Conservation (phyloP, 306 rosid genomes). For the Cyamopsis tetragonoloba region DNA sequence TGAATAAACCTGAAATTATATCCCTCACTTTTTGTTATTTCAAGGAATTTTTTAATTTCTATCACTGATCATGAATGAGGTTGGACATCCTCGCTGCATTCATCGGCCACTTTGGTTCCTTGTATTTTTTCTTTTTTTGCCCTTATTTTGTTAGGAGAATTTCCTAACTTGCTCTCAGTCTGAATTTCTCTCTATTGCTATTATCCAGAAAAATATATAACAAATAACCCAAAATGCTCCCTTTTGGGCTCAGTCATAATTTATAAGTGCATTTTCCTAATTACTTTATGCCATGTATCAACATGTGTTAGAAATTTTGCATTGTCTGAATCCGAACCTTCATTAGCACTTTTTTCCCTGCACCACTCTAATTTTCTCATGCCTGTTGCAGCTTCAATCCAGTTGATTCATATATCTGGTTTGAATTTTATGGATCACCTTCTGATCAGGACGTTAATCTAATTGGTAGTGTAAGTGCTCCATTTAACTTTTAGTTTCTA, state of each 20-base stretch:
- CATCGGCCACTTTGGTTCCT: background rate
- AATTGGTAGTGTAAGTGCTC: constrained; percentile 70
- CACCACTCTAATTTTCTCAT: constrained; percentile 4
- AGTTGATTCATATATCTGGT: constrained; percentile 77
- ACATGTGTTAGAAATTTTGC: background rate
- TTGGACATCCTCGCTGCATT: background rate
- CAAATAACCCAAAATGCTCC: background rate
- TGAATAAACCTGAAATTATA: no score
- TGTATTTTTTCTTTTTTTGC: background rate
- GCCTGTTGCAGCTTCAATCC: constrained; percentile 79
- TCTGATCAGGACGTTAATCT: constrained; percentile 74
- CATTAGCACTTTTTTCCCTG: background rate
- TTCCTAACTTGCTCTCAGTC: background rate
- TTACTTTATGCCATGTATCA: background rate
- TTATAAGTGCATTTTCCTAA: background rate
- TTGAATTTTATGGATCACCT: constrained; percentile 80
- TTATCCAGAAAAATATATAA: background rate
- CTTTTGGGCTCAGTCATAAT: background rate
- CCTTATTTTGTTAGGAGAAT: no score
- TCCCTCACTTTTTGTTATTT: background rate
- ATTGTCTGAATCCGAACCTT: background rate
- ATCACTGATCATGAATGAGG: background rate
- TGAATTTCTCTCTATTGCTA: background rate
- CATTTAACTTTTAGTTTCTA: background rate
- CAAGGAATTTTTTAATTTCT: background rate